Conservation (phyloP, 208 protist genomes). For the Acanthamoeba culbertsoni region DNA sequence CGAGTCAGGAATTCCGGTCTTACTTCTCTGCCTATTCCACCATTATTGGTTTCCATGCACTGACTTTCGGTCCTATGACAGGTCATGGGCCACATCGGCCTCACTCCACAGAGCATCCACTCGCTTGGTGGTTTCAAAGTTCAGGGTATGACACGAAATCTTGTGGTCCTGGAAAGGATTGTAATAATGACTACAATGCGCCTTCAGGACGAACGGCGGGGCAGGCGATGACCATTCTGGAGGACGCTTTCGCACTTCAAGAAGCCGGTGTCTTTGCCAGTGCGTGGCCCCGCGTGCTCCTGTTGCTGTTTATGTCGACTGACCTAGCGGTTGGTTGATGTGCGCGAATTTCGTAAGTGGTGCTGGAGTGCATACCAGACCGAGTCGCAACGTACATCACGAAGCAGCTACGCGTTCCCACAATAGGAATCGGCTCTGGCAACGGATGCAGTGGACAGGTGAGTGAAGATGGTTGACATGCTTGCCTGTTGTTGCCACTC, state of each 20-base stretch:
- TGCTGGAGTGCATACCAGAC: slow-evolving; percentile 84
- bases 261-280: slow-evolving; percentile 76
- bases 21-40: background rate
- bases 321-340: background rate
- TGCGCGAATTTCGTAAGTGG: slow-evolving; percentile 59
- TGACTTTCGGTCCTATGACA: slow-evolving; percentile 9
- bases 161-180: background rate
- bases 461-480: background rate
- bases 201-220: slow-evolving; percentile 2
- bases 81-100: slow-evolving; percentile 86
- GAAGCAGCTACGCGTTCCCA: slow-evolving; percentile 79
- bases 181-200: background rate
- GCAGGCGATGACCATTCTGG: slow-evolving; percentile 65
- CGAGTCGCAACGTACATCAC: slow-evolving; percentile 78
- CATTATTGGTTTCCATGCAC: background rate
- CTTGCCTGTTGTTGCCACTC: background rate
- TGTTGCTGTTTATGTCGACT: background rate
- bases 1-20: slow-evolving; percentile 24
- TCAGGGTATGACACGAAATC: slow-evolving; percentile 2
- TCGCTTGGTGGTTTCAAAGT: slow-evolving; percentile 82
- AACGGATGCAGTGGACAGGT: slow-evolving; percentile 79
- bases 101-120: slow-evolving; percentile 83
- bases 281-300: background rate
- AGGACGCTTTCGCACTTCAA: slow-evolving; percentile 84
- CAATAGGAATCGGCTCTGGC: slow-evolving; percentile 88